Conservation (phyloP, 768 basidiomycete genomes). For the Hypholoma fasciculare region DNA sequence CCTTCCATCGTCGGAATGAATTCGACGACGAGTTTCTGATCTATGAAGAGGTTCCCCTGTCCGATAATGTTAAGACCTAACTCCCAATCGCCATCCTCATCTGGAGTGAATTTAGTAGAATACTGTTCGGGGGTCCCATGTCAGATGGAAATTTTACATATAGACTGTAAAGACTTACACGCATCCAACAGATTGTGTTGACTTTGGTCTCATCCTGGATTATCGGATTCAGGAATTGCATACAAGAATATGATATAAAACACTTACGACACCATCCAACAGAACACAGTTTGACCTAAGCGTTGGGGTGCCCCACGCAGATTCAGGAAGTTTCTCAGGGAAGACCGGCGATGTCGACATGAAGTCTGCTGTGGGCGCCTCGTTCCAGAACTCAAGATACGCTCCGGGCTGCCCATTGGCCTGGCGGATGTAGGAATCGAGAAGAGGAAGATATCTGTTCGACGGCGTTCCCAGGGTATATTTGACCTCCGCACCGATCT, state of each 20-base stretch:
- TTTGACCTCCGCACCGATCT: slow-evolving; percentile 43
- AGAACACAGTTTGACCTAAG: slow-evolving; percentile 34
- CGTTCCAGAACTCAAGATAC: slow-evolving; percentile 46
- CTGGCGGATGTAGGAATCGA: slow-evolving; percentile 46
- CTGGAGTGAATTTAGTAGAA: slow-evolving; percentile 44
- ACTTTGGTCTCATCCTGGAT: slow-evolving; percentile 39
- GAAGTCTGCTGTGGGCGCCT: slow-evolving; percentile 37
- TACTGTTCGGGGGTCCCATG: slow-evolving; percentile 24
- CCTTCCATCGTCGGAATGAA: slow-evolving; percentile 36
- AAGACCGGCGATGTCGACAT: slow-evolving; percentile 27
- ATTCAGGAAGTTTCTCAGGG: slow-evolving; percentile 16
- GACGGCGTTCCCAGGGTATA: slow-evolving; percentile 44
- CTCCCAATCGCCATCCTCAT: slow-evolving; percentile 53
- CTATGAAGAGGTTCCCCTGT: slow-evolving; percentile 50
- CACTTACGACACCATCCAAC: slow-evolving; percentile 42
- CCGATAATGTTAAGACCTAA: slow-evolving; percentile 47
- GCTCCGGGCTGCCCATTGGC: slow-evolving; percentile 37
- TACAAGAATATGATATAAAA: not conserved
- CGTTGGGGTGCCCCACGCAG: slow-evolving; percentile 40
- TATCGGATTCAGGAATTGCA: not conserved
- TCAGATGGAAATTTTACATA: not conserved
- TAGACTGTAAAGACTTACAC: slow-evolving; percentile 30
- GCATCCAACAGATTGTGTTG: slow-evolving; percentile 39
- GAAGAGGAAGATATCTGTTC: slow-evolving; percentile 50
- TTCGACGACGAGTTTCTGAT: slow-evolving; percentile 46